Conservation (phyloP, 305 asterid species). For the Coffea humblotiana region DNA sequence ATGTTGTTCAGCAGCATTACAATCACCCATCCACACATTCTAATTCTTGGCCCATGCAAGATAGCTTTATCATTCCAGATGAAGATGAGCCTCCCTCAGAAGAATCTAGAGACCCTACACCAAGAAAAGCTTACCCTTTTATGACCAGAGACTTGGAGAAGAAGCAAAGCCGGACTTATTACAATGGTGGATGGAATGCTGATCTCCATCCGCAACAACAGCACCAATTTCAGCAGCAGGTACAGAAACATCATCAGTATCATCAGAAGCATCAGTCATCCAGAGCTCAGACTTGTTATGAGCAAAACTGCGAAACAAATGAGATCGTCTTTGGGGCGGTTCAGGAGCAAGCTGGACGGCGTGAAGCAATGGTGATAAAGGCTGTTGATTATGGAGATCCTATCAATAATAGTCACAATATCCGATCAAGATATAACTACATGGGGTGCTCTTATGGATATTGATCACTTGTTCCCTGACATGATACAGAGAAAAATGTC, state of each 20-base stretch:
- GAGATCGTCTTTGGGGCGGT: constrained; percentile 96
- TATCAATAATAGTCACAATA: constrained; percentile 15
- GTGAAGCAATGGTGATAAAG: constrained; percentile 69
- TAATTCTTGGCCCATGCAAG: constrained; percentile 73
- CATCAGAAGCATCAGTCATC: constrained; percentile 68
- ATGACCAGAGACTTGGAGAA: constrained; percentile 50
- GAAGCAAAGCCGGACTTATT: constrained; percentile 44
- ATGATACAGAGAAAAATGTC: background rate
- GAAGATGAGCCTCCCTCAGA: constrained; percentile 75
- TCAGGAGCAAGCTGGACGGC: constrained; percentile 66
- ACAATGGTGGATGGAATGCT: constrained; percentile 52
- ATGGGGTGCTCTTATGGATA: constrained; percentile 62
- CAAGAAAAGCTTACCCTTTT: constrained; percentile 53
- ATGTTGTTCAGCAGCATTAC: constrained; percentile 42
- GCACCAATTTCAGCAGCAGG: constrained; percentile 43
- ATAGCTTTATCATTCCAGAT: constrained; percentile 75
- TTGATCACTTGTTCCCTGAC: constrained; percentile 19
- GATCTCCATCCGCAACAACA: constrained; percentile 39
- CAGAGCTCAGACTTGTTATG: constrained; percentile 63
- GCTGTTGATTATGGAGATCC: constrained; percentile 53
- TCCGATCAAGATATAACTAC: constrained; percentile 38
- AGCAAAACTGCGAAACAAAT: constrained; percentile 55
- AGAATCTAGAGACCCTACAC: constrained; percentile 67
- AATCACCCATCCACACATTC: constrained; percentile 45
- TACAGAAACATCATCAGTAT: constrained; percentile 48